phyloP scores from a whole-genome alignment of 345 rosid genomes.

The Rhodamnia rubescens region DNA sequence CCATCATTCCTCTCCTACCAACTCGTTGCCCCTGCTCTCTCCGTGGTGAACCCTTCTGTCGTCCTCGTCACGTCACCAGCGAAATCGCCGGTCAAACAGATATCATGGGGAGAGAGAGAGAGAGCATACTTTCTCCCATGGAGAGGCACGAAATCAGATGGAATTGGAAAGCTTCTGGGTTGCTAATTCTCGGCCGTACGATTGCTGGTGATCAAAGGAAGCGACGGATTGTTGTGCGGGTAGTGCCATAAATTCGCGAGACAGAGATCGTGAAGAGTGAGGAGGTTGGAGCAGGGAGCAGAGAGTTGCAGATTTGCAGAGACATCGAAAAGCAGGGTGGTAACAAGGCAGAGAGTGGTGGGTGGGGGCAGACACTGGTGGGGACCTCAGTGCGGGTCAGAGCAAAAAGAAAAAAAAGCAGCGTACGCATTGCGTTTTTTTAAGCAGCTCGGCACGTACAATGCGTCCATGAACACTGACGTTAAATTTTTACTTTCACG shows the following conservation, averaged over 20 bases:
- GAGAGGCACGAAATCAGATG: not conserved
- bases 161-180: not conserved
- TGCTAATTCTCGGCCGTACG: not conserved
- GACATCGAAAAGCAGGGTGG: not conserved
- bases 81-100: not conserved
- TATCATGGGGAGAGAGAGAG: not conserved
- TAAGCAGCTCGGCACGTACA: too few relatives aligned
- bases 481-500: too few relatives aligned
- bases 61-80: too few relatives aligned
- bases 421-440: too few relatives aligned
- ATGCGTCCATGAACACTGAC: too few relatives aligned
- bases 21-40: conserved; percentile 48
- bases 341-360: too few relatives aligned
- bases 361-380: too few relatives aligned
- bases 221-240: not conserved
- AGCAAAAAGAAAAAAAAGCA: too few relatives aligned
- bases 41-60: conserved; percentile 46
- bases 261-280: not conserved
- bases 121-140: not conserved
- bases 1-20: conserved; percentile 62
- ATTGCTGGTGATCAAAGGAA: not conserved
- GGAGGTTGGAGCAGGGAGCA: not conserved
- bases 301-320: conserved; percentile 1
- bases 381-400: too few relatives aligned
- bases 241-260: not conserved